Conservation (phyloP, 1,139 yeast genomes). For the Ogataea hybrid region DNA sequence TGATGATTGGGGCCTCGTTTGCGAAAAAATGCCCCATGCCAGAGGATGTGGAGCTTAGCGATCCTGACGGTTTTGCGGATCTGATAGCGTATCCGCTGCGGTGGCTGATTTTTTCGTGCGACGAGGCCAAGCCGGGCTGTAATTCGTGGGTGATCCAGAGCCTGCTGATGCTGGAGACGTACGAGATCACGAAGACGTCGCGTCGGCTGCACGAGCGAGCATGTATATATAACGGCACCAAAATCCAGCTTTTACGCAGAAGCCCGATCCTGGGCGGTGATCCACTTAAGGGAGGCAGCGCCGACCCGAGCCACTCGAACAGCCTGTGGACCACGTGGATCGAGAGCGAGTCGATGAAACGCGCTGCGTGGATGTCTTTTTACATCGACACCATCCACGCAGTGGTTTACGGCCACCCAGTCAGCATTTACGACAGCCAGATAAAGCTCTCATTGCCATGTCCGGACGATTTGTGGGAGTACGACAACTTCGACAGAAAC, state of each 20-base stretch:
- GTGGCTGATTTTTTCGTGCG: slow-evolving; percentile 57
- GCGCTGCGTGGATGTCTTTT: slow-evolving; percentile 74
- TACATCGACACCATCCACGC: slow-evolving; percentile 73
- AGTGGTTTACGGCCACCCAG: slow-evolving; percentile 68
- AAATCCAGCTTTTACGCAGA: slow-evolving; percentile 68
- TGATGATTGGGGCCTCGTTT: slow-evolving; percentile 35
- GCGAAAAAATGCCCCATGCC: slow-evolving; percentile 18
- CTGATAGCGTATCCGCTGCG: slow-evolving; percentile 61
- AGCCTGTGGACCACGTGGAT: slow-evolving; percentile 61
- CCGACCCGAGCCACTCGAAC: slow-evolving; percentile 18
- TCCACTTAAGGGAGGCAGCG: slow-evolving; percentile 35
- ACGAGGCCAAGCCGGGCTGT: slow-evolving; percentile 58
- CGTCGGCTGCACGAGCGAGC: slow-evolving; percentile 69
- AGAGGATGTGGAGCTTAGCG: slow-evolving; percentile 1
- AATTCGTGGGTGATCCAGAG: slow-evolving; percentile 67
- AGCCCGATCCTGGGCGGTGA: slow-evolving; percentile 74
- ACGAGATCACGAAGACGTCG: slow-evolving; percentile 61
- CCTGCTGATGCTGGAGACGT: slow-evolving; percentile 58
- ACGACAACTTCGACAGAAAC: slow-evolving; percentile 32
- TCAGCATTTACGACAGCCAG: slow-evolving; percentile 63
- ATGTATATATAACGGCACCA: slow-evolving; percentile 74
- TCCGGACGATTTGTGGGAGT: slow-evolving; percentile 72
- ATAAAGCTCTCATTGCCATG: slow-evolving; percentile 72
- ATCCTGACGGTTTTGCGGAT: slow-evolving; percentile 35
- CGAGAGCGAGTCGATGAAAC: slow-evolving; percentile 69